Conservation (phyloP, 441 rosid species). For the Dalechampia spathulata region DNA sequence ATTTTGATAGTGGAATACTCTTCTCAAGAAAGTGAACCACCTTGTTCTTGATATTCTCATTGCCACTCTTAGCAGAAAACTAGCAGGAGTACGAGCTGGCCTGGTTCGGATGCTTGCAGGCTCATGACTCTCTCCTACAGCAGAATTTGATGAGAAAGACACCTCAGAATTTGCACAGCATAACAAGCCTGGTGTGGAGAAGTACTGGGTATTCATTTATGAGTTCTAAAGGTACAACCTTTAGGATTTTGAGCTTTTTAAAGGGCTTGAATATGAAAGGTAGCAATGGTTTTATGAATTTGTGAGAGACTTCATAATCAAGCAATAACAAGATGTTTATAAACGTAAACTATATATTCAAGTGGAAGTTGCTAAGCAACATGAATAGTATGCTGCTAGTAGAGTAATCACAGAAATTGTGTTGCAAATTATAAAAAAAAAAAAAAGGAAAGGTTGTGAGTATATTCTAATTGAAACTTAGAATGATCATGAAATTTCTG, state of each 20-base stretch:
- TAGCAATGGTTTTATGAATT: not conserved
- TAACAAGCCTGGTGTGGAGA: no score
- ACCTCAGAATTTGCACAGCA: no score
- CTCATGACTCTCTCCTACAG: slow-evolving; percentile 27
- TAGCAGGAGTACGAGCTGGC: slow-evolving; percentile 38
- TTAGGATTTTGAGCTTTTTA: not conserved
- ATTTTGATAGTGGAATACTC: slow-evolving; percentile 95
- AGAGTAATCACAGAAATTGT: slow-evolving; percentile 9
- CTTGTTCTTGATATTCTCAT: slow-evolving; percentile 85
- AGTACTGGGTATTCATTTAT: slow-evolving; percentile 52
- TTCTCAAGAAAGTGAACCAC: slow-evolving; percentile 85
- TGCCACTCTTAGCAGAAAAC: slow-evolving; percentile 52
- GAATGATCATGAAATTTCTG: slow-evolving; percentile 30
- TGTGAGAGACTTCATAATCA: not conserved
- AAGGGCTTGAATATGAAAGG: not conserved
- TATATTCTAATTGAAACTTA: not conserved
- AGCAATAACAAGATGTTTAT: slow-evolving; percentile 7
- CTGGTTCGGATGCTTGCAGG: slow-evolving; percentile 33
- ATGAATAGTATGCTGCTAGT: slow-evolving; percentile 19
- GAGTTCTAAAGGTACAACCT: slow-evolving; percentile 2
- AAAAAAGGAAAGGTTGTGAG: no score
- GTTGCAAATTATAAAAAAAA: slow-evolving; percentile 1
- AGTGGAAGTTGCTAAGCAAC: no score
- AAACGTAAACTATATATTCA: slow-evolving; percentile 10
- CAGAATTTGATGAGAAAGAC: slow-evolving; percentile 42